These are phyloP conservation scores for Xylariaceae sp. DNA, from an alignment of 2,329 filamentous ascomycete species.

Conservation along the genomic window DNA sequence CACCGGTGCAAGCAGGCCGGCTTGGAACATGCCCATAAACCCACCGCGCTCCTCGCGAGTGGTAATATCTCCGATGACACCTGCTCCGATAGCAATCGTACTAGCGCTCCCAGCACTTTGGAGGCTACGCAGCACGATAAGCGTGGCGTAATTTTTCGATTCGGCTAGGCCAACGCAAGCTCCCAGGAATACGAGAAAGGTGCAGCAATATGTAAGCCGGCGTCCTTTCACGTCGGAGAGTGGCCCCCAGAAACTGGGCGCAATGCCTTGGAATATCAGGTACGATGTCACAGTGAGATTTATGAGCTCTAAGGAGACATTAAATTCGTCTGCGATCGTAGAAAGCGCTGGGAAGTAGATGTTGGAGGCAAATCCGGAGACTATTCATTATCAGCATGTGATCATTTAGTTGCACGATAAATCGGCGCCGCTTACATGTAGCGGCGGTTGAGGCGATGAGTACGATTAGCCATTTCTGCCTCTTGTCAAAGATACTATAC, in stretches of 20 bases:
- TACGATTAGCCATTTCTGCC: conserved; percentile 57
- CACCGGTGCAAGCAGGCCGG: conserved; percentile 45
- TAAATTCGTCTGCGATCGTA: conserved; percentile 51
- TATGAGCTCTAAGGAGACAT: conserved; percentile 48
- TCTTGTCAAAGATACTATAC: conserved; percentile 58
- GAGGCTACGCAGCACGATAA: conserved; percentile 58
- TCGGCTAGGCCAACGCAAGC: conserved; percentile 56
- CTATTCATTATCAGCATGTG: conserved; percentile 34
- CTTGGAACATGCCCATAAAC: conserved; percentile 57
- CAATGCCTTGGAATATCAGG: conserved; percentile 61
- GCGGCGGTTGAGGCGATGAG: conserved; percentile 56
- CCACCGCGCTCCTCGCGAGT: conserved; percentile 62
- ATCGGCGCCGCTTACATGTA: conserved; percentile 50
- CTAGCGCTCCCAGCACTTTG: conserved; percentile 61
- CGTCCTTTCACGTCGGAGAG: conserved; percentile 56
- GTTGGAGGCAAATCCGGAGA: conserved; percentile 50
- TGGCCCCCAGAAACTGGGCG: conserved; percentile 58
- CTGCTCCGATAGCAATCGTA: conserved; percentile 59
- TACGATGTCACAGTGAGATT: conserved; percentile 56
- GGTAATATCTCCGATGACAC: conserved; percentile 64
- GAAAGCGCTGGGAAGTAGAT: conserved; percentile 59
- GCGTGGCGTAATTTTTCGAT: conserved; percentile 50
- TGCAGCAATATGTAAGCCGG: conserved; percentile 54
- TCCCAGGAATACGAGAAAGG: conserved; percentile 54
- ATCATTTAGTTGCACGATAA: no score